Conservation (phyloP, 805 yeast species). For the Kuraishia cidri region DNA sequence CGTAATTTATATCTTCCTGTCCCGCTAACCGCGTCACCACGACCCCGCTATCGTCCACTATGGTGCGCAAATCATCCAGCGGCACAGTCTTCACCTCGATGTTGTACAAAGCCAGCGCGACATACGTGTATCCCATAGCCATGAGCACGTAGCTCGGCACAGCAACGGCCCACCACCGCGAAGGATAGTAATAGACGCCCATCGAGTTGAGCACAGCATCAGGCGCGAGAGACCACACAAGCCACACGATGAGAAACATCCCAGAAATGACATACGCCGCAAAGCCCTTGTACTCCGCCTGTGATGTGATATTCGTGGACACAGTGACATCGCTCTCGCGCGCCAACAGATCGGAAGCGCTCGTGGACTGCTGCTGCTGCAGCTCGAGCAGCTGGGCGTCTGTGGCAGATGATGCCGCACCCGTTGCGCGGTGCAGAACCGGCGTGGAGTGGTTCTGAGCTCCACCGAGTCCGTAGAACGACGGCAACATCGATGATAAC, state of each 20-base stretch:
- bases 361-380: neutral
- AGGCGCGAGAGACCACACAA: constrained; percentile 74
- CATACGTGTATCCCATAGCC: constrained; percentile 63
- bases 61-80: constrained; percentile 48
- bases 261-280: constrained; percentile 67
- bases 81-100: constrained; percentile 63
- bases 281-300: constrained; percentile 83
- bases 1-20: constrained; percentile 6
- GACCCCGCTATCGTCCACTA: constrained; percentile 57
- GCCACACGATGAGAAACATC: constrained; percentile 43
- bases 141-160: constrained; percentile 65
- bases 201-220: constrained; percentile 37
- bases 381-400: neutral
- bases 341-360: constrained; percentile 44
- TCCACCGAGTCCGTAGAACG: too few relatives aligned
- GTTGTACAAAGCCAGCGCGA: constrained; percentile 64
- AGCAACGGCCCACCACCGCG: constrained; percentile 86
- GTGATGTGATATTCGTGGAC: constrained; percentile 41
- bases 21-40: constrained; percentile 12
- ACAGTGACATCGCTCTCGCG: constrained; percentile 60
- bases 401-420: too few relatives aligned
- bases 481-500: too few relatives aligned
- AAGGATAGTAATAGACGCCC: constrained; percentile 70
- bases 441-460: too few relatives aligned
- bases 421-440: neutral